Evolutionary conservation across 805 yeast genomes (phyloP).

Genomic region (Cyberlindnera nakhonratchasimensis): DNA sequence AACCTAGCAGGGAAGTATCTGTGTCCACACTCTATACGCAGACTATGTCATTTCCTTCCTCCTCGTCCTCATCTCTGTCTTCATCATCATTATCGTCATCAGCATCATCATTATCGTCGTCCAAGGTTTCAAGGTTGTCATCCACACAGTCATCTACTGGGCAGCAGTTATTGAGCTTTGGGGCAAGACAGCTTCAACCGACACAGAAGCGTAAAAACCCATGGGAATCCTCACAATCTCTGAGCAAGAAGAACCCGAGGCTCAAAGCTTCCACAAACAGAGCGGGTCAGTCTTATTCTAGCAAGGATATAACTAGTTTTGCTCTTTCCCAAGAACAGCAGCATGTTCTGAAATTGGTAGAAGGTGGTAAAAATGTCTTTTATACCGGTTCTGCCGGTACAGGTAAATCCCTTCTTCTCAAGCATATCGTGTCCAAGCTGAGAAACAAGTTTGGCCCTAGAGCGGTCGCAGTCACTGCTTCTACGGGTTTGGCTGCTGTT

Average conservation of each 20-base stretch:
- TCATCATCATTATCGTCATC: not conserved
- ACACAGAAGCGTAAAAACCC: conserved; percentile 16
- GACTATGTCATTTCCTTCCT: not conserved
- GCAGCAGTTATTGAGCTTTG: conserved; percentile 8
- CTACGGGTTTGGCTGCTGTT: conserved; percentile 94
- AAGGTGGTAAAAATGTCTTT: conserved; percentile 53
- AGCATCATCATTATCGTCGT: not conserved
- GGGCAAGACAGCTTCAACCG: not conserved
- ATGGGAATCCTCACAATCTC: conserved; percentile 9
- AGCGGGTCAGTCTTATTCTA: not conserved
- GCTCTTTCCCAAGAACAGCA: conserved; percentile 46
- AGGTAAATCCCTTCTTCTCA: conserved; percentile 71
- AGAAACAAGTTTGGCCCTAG: conserved; percentile 36
- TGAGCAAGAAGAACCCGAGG: conserved; percentile 16
- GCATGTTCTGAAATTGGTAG: conserved; percentile 48
- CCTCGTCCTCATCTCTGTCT: not conserved
- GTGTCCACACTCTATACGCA: conserved; percentile 2
- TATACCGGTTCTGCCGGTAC: conserved; percentile 89
- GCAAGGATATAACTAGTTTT: not conserved
- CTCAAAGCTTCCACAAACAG: not conserved
- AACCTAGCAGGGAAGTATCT: not conserved
- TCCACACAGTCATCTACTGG: not conserved
- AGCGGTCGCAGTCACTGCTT: conserved; percentile 83
- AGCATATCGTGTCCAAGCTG: conserved; percentile 58
- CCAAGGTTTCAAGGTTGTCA: not conserved